A percentile compares a stretch with the other conserved stretches of the same genome.
phyloP scores from a whole-genome alignment of 345 rosid species.

The rapeseed (Brassica napus) region Da-Ae NC_063438.1:8740501-8741000 shows the following conservation, averaged over 20 bases:
- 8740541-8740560: constrained; percentile 9
- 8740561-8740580: constrained; percentile 16
- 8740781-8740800: no score
- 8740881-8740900: background rate
- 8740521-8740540: background rate
- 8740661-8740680: background rate
- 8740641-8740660: background rate
- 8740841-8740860: no score
- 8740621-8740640: background rate
- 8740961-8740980: background rate
- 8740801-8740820: no score
- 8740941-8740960: background rate
- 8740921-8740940: background rate
- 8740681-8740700: background rate
- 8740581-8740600: background rate
- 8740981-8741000: background rate
- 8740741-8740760: no score
- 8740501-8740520: no score
- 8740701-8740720: constrained; percentile 4
- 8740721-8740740: background rate
- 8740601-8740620: background rate
- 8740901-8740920: background rate
- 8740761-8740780: no score
- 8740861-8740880: no score
- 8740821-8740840: no score